Evolutionary conservation across 306 rosid genomes (phyloP).

Genomic region (Arachis stenosperma): DNA sequence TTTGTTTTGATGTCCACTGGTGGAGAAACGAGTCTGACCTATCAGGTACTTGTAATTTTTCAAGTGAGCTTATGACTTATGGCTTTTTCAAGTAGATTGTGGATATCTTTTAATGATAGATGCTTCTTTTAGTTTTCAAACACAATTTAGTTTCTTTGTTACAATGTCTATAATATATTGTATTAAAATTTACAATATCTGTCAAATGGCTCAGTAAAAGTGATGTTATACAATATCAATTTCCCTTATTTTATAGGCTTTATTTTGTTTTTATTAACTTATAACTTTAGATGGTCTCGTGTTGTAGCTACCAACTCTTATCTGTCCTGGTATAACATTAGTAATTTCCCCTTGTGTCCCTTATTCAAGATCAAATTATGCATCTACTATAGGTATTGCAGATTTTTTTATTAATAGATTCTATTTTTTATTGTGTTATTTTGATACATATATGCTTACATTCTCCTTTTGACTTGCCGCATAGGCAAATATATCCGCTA

Average conservation of each 20-base stretch:
- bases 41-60: slow-evolving; percentile 69
- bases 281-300: slow-evolving; percentile 42
- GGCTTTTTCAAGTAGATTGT: slow-evolving; percentile 21
- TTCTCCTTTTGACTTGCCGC: slow-evolving; percentile 39
- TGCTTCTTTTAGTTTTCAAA: too few species aligned
- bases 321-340: slow-evolving; percentile 85
- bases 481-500: slow-evolving; percentile 93
- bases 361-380: slow-evolving; percentile 99
- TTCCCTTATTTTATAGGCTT: slow-evolving; percentile 22
- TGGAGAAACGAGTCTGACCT: slow-evolving; percentile 96
- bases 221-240: slow-evolving; percentile 26
- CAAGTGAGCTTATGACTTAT: slow-evolving; percentile 29
- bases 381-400: slow-evolving; percentile 84
- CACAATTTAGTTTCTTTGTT: too few species aligned
- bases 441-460: slow-evolving; percentile 23
- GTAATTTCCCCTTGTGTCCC: slow-evolving; percentile 97
- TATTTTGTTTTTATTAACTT: slow-evolving; percentile 33
- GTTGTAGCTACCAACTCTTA: slow-evolving; percentile 93
- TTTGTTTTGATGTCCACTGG: slow-evolving; percentile 99
- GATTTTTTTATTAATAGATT: slow-evolving; percentile 32
- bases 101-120: slow-evolving; percentile 26
- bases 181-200: too few species aligned
- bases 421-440: slow-evolving; percentile 8
- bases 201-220: not conserved
- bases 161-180: too few species aligned